Evolutionary conservation across 2,329 filamentous ascomycete genomes (phyloP), one percentile per base, ranked within the genome.

Genomic region (Pyricularia pennisetigena): DNA sequence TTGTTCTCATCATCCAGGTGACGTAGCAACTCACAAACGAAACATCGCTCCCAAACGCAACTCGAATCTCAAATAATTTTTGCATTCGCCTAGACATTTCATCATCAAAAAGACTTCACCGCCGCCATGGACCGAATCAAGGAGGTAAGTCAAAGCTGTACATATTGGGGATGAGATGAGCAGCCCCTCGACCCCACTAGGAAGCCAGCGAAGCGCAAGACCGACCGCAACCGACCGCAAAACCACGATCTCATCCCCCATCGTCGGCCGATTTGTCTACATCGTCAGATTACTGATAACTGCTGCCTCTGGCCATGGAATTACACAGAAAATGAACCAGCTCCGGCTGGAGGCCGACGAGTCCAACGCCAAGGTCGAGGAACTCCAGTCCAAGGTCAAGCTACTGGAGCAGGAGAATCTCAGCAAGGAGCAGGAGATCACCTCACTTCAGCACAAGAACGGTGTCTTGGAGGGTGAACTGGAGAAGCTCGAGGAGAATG

Each of bases 391-490:
- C 75, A 94, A 92, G 83, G 86, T 97, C 83, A 98, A 97, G 66
- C 80, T 82, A 68, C 87, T 98, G 72, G 94, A 99, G 83, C 91
- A 97, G 81, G 94, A 98, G 84, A 97, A 93, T 80, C 86, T 97
- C 71, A 86, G 90, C 78, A 98, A 98, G 85, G 95, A 98, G 84
- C 94, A 98, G 82, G 94, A 98, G 80, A 97, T 98, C 81, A 96
- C 92, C 73, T 98, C 95, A 68, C 88, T 98, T 76, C 88, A 90
- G 78, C 94, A 98, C 90, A 96, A 94, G 85, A 97, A 97, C 83
- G 88, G 89, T 76, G 85, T 97, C 70, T 90, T 98, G 70, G 95
- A 98, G 83, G 75, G 80, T 71, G 93, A 98, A 79, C 90, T 97
- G 74, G 94, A 97, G 84, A 97, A 97, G 86, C 86, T 97, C 72